Evolutionary conservation across 805 yeast species (phyloP), one percentile per base, ranked within the genome.

Genomic region (Wickerhamomyces strasburgensis): DNA sequence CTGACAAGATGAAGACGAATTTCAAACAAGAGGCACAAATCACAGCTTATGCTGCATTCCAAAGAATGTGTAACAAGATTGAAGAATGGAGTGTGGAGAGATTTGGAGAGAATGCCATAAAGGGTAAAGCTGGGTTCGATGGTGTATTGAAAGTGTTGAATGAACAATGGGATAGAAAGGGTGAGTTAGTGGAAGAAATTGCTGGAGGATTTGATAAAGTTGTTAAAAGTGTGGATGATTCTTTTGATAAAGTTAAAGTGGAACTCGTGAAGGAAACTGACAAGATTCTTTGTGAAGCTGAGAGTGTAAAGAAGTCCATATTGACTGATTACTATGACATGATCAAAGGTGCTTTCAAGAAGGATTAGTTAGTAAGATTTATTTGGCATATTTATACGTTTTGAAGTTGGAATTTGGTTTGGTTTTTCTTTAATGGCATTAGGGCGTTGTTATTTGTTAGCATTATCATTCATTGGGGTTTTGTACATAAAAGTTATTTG

Each of bases 11-110:
- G 1, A 64, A 70, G 37, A 89, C 98, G 0, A 46, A 65, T 9
- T 89, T 89, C 57, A 60, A 64, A 25, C 98, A 90, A 60, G 77
- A 73, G 44, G 98, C 98, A 0, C 87, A 84, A 46, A 86, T 90
- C 49, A 80, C 88, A 2, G 96, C 98, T 0, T 83, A 80, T 58
- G 85, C 87, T 7, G 67, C 82, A 3, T 72, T 87, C 61, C 62
- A 69, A 37, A 71, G 75, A 40, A 61, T 93, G 5, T 83, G 95
- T 57, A 84, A 78, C 54, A 80, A 84, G 58, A 68, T 90, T 43
- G 98, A 90, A 60, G 94, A 87, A 34, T 90, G 96, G 95, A 76
- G 89, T 0, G 82, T 86, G 5, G 85, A 84, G 53, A 68, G 97
- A 57, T 93, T 90, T 60, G 77, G 80, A 31, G 93, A 85, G 57